These are phyloP conservation scores for Lichtheimia ramosa DNA, from an alignment of 371 early-diverging fungal species.

Conservation along the genomic window DNA sequence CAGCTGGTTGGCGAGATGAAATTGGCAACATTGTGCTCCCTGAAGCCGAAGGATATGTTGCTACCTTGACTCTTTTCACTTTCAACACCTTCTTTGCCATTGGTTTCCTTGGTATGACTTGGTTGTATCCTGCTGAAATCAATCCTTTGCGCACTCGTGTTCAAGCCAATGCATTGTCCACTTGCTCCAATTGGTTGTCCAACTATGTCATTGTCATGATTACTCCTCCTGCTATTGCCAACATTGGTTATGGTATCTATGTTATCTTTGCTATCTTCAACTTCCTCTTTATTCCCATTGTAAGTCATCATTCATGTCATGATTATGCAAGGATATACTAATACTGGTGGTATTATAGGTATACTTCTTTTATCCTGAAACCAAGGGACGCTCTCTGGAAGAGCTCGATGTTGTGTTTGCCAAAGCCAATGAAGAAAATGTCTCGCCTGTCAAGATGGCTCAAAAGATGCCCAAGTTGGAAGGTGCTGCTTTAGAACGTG, in stretches of 20 bases:
- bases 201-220: constrained; percentile 40
- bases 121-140: constrained; percentile 59
- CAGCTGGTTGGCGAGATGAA: constrained; percentile 9
- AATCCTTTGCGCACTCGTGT: constrained; percentile 32
- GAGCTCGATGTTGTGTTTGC: constrained; percentile 47
- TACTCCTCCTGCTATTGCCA: constrained; percentile 26
- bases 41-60: constrained; percentile 21
- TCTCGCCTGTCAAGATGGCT: constrained; percentile 21
- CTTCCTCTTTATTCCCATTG: constrained; percentile 28
- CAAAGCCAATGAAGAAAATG: constrained; percentile 13
- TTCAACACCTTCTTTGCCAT: constrained; percentile 57
- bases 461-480: constrained; percentile 13
- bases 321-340: not conserved
- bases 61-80: constrained; percentile 35
- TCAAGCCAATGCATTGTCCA: constrained; percentile 37
- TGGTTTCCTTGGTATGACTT: constrained; percentile 58
- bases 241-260: constrained; percentile 40
- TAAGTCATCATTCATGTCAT: not conserved
- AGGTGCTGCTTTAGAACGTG: constrained; percentile 10
- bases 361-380: constrained; percentile 72
- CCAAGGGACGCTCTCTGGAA: constrained; percentile 69
- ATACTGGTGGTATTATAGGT: constrained; percentile 11
- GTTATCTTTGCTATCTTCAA: constrained; percentile 39
- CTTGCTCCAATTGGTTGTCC: constrained; percentile 61
- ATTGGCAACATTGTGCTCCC: constrained; percentile 13